phyloP scores from a whole-genome alignment of 1,284 basidiomycete species.

The Pterulicium gracile region DNA sequence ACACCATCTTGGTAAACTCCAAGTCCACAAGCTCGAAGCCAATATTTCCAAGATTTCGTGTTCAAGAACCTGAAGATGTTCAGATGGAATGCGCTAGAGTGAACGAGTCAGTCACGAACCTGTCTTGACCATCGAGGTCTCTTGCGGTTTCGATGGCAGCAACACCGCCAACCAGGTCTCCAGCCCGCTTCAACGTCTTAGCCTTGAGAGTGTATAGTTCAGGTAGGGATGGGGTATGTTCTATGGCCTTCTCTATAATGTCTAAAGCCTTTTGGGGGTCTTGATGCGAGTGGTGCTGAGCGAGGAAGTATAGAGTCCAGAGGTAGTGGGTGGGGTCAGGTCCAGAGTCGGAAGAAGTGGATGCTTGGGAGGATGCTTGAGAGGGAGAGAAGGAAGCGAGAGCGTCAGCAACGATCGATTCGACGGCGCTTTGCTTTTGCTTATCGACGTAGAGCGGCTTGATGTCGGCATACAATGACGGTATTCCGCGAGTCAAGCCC shows the following conservation, averaged over 20 bases:
- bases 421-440: slow-evolving; percentile 58
- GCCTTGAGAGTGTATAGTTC: slow-evolving; percentile 84
- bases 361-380: slow-evolving; percentile 14
- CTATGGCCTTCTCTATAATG: slow-evolving; percentile 56
- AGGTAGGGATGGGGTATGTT: slow-evolving; percentile 90
- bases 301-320: slow-evolving; percentile 94
- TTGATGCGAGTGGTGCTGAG: slow-evolving; percentile 75
- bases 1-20: slow-evolving; percentile 29
- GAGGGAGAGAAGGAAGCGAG: slow-evolving; percentile 23
- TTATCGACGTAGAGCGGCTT: slow-evolving; percentile 72
- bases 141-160: slow-evolving; percentile 76
- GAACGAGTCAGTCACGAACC: slow-evolving; percentile 21
- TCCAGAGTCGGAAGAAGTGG: slow-evolving; percentile 19
- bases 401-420: slow-evolving; percentile 59
- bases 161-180: slow-evolving; percentile 73
- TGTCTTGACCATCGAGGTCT: slow-evolving; percentile 85
- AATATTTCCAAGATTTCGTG: slow-evolving; percentile 90
- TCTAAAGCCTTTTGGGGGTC: slow-evolving; percentile 49
- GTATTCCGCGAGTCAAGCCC: slow-evolving; percentile 79
- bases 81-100: not conserved
- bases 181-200: slow-evolving; percentile 79
- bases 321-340: slow-evolving; percentile 81
- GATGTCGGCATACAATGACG: slow-evolving; percentile 90
- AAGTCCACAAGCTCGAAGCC: slow-evolving; percentile 70
- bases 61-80: slow-evolving; percentile 57